Base-by-base conservation (phyloP, 2,329 filamentous ascomycete species). In the Trichoderma atroviride region DNA sequence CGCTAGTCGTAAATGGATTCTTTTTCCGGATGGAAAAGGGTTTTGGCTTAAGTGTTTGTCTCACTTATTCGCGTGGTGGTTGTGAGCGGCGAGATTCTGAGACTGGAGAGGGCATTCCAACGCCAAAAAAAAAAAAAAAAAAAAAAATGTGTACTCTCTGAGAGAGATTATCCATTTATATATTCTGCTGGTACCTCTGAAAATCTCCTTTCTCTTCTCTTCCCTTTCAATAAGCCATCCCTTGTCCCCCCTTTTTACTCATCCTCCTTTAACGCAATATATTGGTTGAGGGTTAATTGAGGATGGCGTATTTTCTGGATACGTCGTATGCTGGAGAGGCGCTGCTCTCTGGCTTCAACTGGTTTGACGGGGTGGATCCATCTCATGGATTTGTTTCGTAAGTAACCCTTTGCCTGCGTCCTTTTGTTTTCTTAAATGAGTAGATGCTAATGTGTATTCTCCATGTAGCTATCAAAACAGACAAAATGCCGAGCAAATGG, bases 341-440 rank as follows among this genome's bases (percentile, higher is more conserved):
- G 64, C 78, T 86, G 58, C 78, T 86, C 68, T 79, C 77, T 55
- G 79, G 79, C 69, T 88, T 88, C 76, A 81, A 79, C 72, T 88
- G 86, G 77, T 82, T 83, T 70, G 82, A 83, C 19, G 81, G 79
- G 1, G 62, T 72, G 5, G 91, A 94, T 74, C 89, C 87, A 1
- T 92, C 87, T 13, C 79, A 89, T 71, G 91, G 91, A 56, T 92
- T 86, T 74, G 91, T 93, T 31, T 79, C 84, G 76, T 93, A 88
- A 77, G 85, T 85, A 3, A 5, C 10, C 19, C 24, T 37, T 40
- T 10, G 29, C 24, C 7, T 22, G 3, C n/a, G 22, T 35, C 10
- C 9, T 11, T 52, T 52, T 53, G 4, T 14, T 40, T 35, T 58
- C 14, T 37, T 6, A 14, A 10, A 27, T 7, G 3, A n/a, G 2